Percentiles rank a stretch among this genome's conserved stretches.
Evolutionary conservation across 2,329 filamentous ascomycete genomes (phyloP).

Genomic region (Botrytis hyacinthi): DNA sequence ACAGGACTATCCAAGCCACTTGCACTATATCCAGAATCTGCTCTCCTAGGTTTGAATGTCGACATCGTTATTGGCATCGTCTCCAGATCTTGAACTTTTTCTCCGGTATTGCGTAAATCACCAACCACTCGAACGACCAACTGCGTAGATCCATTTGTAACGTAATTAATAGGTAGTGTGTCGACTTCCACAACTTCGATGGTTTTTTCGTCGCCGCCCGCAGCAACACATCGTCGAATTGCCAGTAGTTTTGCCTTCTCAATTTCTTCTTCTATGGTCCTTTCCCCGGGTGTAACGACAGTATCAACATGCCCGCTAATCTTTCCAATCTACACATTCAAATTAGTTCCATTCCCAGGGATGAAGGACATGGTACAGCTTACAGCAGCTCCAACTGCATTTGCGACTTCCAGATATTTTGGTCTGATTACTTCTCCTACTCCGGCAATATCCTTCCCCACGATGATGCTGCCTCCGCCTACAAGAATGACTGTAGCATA

Average conservation of each 20-base stretch:
- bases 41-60: conserved; percentile 8
- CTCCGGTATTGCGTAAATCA: conserved; percentile 30
- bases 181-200: conserved; percentile 37
- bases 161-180: conserved; percentile 35
- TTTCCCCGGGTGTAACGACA: conserved; percentile 31
- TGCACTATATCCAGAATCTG: conserved; percentile 12
- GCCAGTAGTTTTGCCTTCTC: conserved; percentile 32
- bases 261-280: conserved; percentile 32
- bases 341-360: background rate
- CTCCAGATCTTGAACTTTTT: conserved; percentile 23
- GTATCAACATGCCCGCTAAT: conserved; percentile 35
- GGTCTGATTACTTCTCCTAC: conserved; percentile 52
- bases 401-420: conserved; percentile 54
- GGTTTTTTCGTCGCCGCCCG: conserved; percentile 32
- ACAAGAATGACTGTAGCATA: conserved; percentile 54
- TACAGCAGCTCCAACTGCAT: conserved; percentile 58
- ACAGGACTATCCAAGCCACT: conserved; percentile 5
- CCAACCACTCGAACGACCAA: conserved; percentile 36
- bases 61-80: background rate
- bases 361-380: conserved; percentile 35
- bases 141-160: conserved; percentile 35
- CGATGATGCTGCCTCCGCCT: conserved; percentile 55
- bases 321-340: conserved; percentile 33
- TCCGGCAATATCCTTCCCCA: conserved; percentile 46
- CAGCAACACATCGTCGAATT: conserved; percentile 32